phyloP scores from a whole-genome alignment of 1,139 yeast genomes.

The Kazachstania sp. region DNA sequence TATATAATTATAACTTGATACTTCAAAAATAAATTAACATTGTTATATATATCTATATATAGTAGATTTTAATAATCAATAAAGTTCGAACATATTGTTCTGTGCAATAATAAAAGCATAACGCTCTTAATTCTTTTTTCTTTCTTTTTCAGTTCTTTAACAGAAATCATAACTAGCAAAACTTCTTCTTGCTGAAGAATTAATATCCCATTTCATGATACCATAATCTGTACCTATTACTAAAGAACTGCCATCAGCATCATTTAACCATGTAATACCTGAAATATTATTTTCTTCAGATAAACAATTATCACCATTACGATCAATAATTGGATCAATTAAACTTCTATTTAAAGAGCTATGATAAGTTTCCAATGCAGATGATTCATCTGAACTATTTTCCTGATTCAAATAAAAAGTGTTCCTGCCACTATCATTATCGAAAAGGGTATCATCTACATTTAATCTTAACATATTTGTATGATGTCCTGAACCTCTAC shows the following conservation, averaged over 20 bases:
- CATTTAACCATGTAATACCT: conserved; percentile 41
- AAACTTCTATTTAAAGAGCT: not conserved
- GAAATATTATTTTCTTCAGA: conserved; percentile 37
- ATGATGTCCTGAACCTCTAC: not conserved
- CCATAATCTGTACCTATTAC: conserved; percentile 43
- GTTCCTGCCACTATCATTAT: conserved; percentile 3
- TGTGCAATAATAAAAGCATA: not conserved
- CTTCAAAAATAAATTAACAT: not conserved
- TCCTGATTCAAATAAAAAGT: conserved; percentile 1
- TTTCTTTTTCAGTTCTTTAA: conserved; percentile 5
- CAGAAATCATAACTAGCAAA: conserved; percentile 36
- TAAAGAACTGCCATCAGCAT: conserved; percentile 35
- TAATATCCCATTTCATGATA: conserved; percentile 42
- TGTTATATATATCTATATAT: not conserved
- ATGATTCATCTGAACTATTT: not conserved
- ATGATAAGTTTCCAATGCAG: not conserved
- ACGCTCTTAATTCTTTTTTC: too few species aligned
- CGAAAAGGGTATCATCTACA: conserved; percentile 2
- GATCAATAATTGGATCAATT: conserved; percentile 5
- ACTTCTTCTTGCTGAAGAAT: conserved; percentile 44
- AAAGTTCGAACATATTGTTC: too few species aligned
- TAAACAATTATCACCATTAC: conserved; percentile 11
- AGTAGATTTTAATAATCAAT: not conserved
- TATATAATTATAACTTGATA: conserved; percentile 7
- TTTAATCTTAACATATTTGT: not conserved